Evolutionary conservation across 2,329 filamentous ascomycete genomes (phyloP), one percentile per base, ranked within the genome.

Genomic region (Madurella fahalii): DNA sequence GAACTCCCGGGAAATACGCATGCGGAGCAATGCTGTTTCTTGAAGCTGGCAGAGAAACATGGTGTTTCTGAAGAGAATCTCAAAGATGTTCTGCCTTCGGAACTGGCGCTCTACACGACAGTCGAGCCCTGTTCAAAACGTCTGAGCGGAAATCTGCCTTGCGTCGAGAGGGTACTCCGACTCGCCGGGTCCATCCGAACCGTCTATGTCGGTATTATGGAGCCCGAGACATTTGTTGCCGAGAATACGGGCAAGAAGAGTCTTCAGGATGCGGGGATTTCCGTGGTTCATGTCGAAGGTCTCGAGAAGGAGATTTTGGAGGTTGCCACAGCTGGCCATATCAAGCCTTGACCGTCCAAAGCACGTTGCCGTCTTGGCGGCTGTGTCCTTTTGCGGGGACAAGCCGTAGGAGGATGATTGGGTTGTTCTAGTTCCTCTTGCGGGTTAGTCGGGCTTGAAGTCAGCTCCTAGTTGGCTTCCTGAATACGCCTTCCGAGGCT

Each of bases 1-100:
- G 93, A 99, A 71, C 83, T 92, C 4, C 79, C 84, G 0, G 94
- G 93, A 41, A 99, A 99, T 73, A 97, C 94, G 0, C 94, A 99
- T 67, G 94, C 94, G 3, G 94, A 99, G 69, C 91, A 99, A 73
- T 93, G 87, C 70, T 95, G 90, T 67, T 80, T 99, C 53, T 72
- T 85, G 47, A 97, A 99, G 69, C 79, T 85, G 13, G 76, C 82
- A 1, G 65, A 73, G 46, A 63, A 74, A 58, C 68, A 81, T 52
- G 66, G 67, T 2, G 72, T 78, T 0, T 55, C 77, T 0, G 84
- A 87, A 60, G 80, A 82, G 50, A 67, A 72, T 0, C 77, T 90
- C 4, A 71, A 71, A 13, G 65, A 74, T 16, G 70, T 77, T 13
- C 64, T 87, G 8, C 77, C 81, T 0, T 71, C 77, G 34, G 72